Evolutionary conservation across 352 stramenopile species (phyloP).

Genomic region (Phytophthora pistaciae): DNA sequence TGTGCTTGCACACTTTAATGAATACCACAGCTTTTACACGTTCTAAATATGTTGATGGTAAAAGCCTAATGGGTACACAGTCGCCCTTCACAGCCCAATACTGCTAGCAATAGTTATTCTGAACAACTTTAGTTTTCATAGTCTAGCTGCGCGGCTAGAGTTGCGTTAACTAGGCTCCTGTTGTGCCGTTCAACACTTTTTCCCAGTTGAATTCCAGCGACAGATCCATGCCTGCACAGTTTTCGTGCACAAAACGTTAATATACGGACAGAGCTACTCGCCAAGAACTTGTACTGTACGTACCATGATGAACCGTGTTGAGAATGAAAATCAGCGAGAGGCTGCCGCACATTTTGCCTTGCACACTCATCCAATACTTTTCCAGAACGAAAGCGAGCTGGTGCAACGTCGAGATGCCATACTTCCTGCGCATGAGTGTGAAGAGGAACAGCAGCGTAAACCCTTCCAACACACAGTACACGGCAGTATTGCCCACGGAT

Average conservation of each 20-base stretch:
- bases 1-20: no score
- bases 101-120: no score
- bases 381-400: conserved; percentile 45
- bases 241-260: background rate
- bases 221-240: background rate
- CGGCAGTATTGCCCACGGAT: conserved; percentile 6
- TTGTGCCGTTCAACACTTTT: conserved; percentile 4
- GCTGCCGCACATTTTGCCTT: conserved; percentile 34
- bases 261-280: background rate
- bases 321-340: conserved; percentile 42
- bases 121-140: no score
- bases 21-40: no score
- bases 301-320: conserved; percentile 24
- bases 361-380: conserved; percentile 38
- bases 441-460: conserved; percentile 28
- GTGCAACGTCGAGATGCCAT: conserved; percentile 34
- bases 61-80: no score
- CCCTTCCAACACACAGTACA: conserved; percentile 23
- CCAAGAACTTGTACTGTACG: background rate
- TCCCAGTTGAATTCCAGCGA: conserved; percentile 3
- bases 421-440: conserved; percentile 31
- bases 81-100: no score
- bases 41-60: no score
- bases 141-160: no score
- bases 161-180: background rate